These are phyloP conservation scores for Aquilaria malaccensis DNA, from an alignment of 345 rosid species.

Conservation along the genomic window DNA sequence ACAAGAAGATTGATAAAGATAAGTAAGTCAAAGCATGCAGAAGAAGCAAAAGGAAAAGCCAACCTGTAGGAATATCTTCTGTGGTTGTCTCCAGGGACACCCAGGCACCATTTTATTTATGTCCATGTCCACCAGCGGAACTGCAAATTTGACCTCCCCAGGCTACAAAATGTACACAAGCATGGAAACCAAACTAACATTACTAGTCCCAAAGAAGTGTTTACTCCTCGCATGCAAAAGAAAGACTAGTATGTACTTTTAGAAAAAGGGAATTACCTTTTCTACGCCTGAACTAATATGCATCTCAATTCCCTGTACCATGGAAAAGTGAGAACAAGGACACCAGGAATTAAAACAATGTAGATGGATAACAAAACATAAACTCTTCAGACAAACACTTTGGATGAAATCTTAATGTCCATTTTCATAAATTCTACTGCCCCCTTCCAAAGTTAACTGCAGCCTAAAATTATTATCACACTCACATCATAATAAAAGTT, in stretches of 20 bases:
- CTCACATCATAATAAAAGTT: no score
- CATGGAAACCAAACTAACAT: constrained; percentile 34
- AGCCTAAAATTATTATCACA: no score
- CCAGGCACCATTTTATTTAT: constrained; percentile 75
- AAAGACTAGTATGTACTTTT: constrained; percentile 8
- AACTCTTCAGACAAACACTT: no score
- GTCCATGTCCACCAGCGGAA: constrained; percentile 75
- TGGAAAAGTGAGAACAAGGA: not conserved
- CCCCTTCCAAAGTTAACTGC: no score
- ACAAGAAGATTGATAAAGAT: no score
- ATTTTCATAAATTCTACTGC: no score
- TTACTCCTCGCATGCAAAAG: constrained; percentile 9
- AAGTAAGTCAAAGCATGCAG: no score
- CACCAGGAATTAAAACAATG: not conserved
- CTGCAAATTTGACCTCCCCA: constrained; percentile 91
- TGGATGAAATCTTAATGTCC: no score
- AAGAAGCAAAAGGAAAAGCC: constrained; percentile 11
- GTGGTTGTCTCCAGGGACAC: constrained; percentile 87
- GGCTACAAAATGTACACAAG: constrained; percentile 72
- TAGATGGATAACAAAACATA: no score
- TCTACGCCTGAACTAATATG: constrained; percentile 66
- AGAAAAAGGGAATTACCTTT: constrained; percentile 49
- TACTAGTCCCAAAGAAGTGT: not conserved
- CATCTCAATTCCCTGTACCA: constrained; percentile 89
- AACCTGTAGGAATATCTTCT: constrained; percentile 92